Base-by-base conservation (phyloP, 345 rosid genomes). In the Citrus australasica region DNA sequence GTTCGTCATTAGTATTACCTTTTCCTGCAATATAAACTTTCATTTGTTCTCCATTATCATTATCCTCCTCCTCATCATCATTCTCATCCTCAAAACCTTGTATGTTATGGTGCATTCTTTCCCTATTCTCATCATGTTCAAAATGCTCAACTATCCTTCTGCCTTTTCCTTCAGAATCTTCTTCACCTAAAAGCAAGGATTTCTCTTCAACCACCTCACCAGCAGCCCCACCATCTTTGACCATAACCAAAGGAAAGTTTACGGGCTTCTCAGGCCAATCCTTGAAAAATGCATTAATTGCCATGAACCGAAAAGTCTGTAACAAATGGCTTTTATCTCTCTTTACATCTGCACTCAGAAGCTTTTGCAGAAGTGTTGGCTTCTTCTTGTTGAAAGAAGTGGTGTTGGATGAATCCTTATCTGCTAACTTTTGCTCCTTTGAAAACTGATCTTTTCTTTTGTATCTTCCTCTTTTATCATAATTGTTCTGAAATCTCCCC, bases 301-400 rank as follows among this genome's bases (percentile, higher is more conserved):
- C 93, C 90, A 96, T 85, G 89, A 94, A 92, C 79, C 92, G 86
- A 51, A 92, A 81, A 48, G 84, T 92, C 85, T 94, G 99, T 78
- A 96, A 79, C 84, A 96, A 79, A 13, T 40, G 86, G 68, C 37
- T 82, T 79, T 92, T 89, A 28, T 92, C 97, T 87, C 83, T 90
- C 89, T 79, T 87, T 79, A 90, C 83, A 67, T 96, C 98, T 71
- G 81, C 82, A 76, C 87, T 83, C 67, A 96, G 86, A 84, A 96
- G 98, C 90, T 89, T 94, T 89, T 90, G 86, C 84, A 92, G 76
- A 84, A 96, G 93, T 13, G 97, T 86, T 25, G 95, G 92, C 71
- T 86, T 72, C 77, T 81, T 89, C 75, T 78, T 83, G 70, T 58
- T 74, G 13, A 59, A 22, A 67, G 89, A 71, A 69, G 87, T 51